These are phyloP conservation scores for Ophiognomonia clavigignenti-juglandacearum DNA, from an alignment of 2,329 filamentous ascomycete species.

Conservation along the genomic window DNA sequence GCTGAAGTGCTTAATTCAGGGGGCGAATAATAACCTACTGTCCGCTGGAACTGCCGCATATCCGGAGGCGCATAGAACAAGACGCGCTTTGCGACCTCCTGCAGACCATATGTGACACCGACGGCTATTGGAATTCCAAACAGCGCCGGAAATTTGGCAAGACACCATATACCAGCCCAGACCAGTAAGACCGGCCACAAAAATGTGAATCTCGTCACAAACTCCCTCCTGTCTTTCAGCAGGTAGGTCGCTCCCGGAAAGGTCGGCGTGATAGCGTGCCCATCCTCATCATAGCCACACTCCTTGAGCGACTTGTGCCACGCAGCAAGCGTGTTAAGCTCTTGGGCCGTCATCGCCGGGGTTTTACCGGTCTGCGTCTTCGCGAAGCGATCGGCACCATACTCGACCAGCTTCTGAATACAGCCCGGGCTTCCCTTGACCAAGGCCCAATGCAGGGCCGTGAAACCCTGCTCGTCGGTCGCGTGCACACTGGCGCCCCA, in stretches of 20 bases:
- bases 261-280: slow-evolving; percentile 61
- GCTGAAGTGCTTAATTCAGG: slow-evolving; percentile 14
- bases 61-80: slow-evolving; percentile 79
- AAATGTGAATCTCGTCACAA: slow-evolving; percentile 84
- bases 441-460: slow-evolving; percentile 91
- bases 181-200: slow-evolving; percentile 80
- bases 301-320: slow-evolving; percentile 82
- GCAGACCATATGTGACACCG: slow-evolving; percentile 62
- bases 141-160: slow-evolving; percentile 71
- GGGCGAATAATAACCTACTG: slow-evolving; percentile 47
- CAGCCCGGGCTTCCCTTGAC: slow-evolving; percentile 89
- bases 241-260: slow-evolving; percentile 71
- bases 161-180: slow-evolving; percentile 63
- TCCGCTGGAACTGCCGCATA: slow-evolving; percentile 86
- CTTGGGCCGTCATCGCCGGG: slow-evolving; percentile 75
- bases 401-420: slow-evolving; percentile 91
- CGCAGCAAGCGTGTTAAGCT: slow-evolving; percentile 79
- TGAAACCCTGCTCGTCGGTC: slow-evolving; percentile 87
- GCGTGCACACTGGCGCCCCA: slow-evolving; percentile 95
- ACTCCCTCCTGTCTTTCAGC: slow-evolving; percentile 69
- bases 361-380: slow-evolving; percentile 89
- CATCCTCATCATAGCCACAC: slow-evolving; percentile 78
- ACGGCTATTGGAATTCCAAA: slow-evolving; percentile 69
- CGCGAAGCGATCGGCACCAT: slow-evolving; percentile 88
- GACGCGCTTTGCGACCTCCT: slow-evolving; percentile 72